phyloP scores from a whole-genome alignment of 2,329 filamentous ascomycete species.

The Elsinoe ampelina region DNA sequence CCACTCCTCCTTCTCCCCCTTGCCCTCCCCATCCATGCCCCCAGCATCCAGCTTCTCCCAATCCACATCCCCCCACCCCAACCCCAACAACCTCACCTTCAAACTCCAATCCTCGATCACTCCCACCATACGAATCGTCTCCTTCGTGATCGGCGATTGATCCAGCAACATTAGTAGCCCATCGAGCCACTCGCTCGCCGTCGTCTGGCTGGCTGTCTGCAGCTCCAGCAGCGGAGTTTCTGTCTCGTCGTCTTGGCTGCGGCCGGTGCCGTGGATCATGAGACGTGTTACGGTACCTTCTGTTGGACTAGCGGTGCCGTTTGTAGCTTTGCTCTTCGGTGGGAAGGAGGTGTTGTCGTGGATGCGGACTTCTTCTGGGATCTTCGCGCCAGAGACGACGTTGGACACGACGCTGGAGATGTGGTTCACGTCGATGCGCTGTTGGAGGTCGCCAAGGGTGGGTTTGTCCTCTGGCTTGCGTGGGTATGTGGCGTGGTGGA shows the following conservation, averaged over 20 bases:
- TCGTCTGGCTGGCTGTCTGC: constrained; percentile 66
- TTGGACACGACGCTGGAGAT: constrained; percentile 94
- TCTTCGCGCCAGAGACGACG: constrained; percentile 13
- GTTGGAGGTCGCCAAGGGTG: constrained; percentile 59
- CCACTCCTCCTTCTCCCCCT: constrained; percentile 57
- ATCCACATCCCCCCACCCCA: constrained; percentile 71
- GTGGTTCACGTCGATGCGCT: constrained; percentile 77
- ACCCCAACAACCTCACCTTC: constrained; percentile 85
- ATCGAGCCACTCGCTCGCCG: constrained; percentile 94
- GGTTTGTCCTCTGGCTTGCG: constrained; percentile 54
- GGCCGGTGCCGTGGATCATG: constrained; percentile 8
- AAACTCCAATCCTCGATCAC: constrained; percentile 83
- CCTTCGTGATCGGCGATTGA: constrained; percentile 91
- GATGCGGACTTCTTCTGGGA: neutral
- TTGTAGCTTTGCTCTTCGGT: neutral
- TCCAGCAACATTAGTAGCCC: constrained; percentile 89
- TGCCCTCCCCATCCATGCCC: constrained; percentile 35
- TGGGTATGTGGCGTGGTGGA: constrained; percentile 84
- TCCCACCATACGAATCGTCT: constrained; percentile 82
- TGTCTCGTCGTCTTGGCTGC: neutral
- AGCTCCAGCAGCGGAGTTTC: constrained; percentile 59
- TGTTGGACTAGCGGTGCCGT: neutral
- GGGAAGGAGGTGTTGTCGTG: neutral
- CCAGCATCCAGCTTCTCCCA: constrained; percentile 20
- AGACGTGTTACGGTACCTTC: constrained; percentile 14